phyloP scores from a whole-genome alignment of 495 filamentous ascomycete species.

The Evernia prunastri region DNA sequence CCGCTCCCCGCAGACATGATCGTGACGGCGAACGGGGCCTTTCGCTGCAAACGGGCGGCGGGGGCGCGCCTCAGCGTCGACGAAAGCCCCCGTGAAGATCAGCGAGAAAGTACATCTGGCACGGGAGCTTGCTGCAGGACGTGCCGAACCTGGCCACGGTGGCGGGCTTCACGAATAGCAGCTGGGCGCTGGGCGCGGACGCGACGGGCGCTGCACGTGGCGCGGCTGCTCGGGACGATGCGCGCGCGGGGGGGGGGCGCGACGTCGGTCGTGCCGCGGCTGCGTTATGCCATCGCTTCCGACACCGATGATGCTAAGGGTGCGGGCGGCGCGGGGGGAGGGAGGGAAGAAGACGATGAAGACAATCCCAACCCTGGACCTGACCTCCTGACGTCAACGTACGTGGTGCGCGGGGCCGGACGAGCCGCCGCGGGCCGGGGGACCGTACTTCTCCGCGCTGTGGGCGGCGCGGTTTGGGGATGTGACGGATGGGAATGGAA shows the following conservation, averaged over 20 bases:
- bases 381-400: constrained; percentile 6
- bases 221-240: constrained; percentile 2
- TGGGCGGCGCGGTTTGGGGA: too few species aligned
- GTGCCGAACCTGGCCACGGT: constrained; percentile 1
- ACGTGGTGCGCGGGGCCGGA: too few species aligned
- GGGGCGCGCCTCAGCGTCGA: constrained; percentile 6
- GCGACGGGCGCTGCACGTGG: constrained; percentile 4
- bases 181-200: constrained; percentile 16
- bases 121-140: constrained; percentile 11
- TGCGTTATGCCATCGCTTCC: too few species aligned
- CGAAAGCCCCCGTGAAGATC: neutral
- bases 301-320: neutral
- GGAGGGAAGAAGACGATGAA: constrained; percentile 8
- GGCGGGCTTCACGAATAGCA: neutral
- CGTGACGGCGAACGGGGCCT: constrained; percentile 14
- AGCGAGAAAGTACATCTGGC: constrained; percentile 11
- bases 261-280: neutral
- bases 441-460: too few species aligned
- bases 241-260: neutral
- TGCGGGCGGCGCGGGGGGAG: constrained; percentile 1
- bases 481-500: too few species aligned
- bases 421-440: too few species aligned
- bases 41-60: neutral
- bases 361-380: too few species aligned
- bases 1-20: constrained; percentile 9